These are phyloP conservation scores for Paramecium biaurelia DNA, from an alignment of 73 alveolate species.

Conservation along the genomic window DNA sequence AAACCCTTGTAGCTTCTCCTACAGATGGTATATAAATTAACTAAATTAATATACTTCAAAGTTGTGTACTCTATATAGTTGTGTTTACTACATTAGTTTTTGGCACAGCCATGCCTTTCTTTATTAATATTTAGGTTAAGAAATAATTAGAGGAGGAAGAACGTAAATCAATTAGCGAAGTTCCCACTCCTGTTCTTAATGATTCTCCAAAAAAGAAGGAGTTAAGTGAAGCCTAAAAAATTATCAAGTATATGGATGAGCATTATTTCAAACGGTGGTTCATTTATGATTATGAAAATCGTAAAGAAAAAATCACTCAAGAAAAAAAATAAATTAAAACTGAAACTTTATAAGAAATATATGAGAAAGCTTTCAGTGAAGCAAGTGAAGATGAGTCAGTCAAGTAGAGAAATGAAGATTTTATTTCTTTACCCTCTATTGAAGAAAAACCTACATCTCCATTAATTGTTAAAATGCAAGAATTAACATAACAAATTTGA, in stretches of 20 bases:
- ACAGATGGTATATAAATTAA: slow-evolving; percentile 14
- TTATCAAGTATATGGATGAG: slow-evolving; percentile 53
- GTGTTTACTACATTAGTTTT: slow-evolving; percentile 40
- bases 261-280: slow-evolving; percentile 46
- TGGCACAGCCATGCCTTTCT: slow-evolving; percentile 63
- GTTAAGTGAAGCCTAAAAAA: slow-evolving; percentile 18
- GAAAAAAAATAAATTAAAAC: slow-evolving; percentile 51
- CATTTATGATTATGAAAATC: slow-evolving; percentile 56
- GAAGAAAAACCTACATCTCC: background rate
- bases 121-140: slow-evolving; percentile 29
- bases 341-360: slow-evolving; percentile 34
- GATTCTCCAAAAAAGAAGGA: slow-evolving; percentile 20
- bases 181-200: background rate
- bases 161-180: background rate
- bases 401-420: slow-evolving; percentile 8
- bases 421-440: background rate
- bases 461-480: slow-evolving; percentile 3
- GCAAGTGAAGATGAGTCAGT: slow-evolving; percentile 34
- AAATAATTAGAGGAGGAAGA: slow-evolving; percentile 39
- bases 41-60: slow-evolving; percentile 44
- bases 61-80: slow-evolving; percentile 53
- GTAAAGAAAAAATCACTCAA: slow-evolving; percentile 15
- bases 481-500: slow-evolving; percentile 36
- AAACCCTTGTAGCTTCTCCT: slow-evolving; percentile 44
- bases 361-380: slow-evolving; percentile 54